A percentile compares a stretch with the other conserved stretches of the same genome.
These are phyloP conservation scores for Brassica incana DNA, from an alignment of 345 rosid species.

Conservation along the genomic window DNA sequence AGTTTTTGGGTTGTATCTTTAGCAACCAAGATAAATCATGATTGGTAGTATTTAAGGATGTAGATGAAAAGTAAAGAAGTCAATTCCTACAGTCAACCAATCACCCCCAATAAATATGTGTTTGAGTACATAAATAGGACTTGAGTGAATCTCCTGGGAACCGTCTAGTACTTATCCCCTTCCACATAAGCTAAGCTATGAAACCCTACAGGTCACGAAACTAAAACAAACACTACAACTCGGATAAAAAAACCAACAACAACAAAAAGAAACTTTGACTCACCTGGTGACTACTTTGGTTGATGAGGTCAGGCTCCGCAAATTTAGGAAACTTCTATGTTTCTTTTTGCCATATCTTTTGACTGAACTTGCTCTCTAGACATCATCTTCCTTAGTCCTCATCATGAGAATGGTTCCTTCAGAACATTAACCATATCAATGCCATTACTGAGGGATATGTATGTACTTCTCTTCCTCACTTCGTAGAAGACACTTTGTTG, in stretches of 20 bases:
- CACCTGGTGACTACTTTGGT: slow-evolving; percentile 92
- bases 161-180: slow-evolving; percentile 79
- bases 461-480: not conserved
- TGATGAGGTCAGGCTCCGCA: slow-evolving; percentile 76
- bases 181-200: slow-evolving; percentile 90
- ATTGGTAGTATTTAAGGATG: too few species aligned
- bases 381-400: not conserved
- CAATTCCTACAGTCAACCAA: too few species aligned
- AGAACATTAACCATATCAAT: slow-evolving; percentile 22
- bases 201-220: slow-evolving; percentile 62
- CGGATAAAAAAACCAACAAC: slow-evolving; percentile 15
- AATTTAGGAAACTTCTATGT: slow-evolving; percentile 47
- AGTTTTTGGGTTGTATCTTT: too few species aligned
- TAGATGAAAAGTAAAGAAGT: too few species aligned
- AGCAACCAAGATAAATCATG: too few species aligned
- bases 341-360: not conserved
- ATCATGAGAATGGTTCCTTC: slow-evolving; percentile 27
- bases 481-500: slow-evolving; percentile 46
- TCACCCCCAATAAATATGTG: too few species aligned
- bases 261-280: not conserved
- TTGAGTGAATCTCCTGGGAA: slow-evolving; percentile 60
- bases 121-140: slow-evolving; percentile 29
- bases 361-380: slow-evolving; percentile 52
- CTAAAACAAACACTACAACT: not conserved
- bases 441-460: slow-evolving; percentile 61